A percentile compares a stretch with the other conserved stretches of the same genome.
phyloP scores from a whole-genome alignment of 2,329 filamentous ascomycete genomes.

The Coniosporium tulheliwenetii region DNA sequence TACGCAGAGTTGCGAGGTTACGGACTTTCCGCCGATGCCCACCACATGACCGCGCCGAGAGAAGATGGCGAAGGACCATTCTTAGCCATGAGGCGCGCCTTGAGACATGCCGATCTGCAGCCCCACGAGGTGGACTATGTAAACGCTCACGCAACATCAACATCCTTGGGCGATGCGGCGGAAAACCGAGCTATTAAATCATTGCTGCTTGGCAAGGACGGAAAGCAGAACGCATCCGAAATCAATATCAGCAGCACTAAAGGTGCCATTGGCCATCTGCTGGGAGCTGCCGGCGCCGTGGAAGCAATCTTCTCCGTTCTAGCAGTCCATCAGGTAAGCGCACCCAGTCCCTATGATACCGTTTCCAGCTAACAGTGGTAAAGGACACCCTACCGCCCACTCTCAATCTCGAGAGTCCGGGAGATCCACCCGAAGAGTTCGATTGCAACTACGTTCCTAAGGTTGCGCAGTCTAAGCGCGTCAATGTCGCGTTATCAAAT shows the following conservation, averaged over 20 bases:
- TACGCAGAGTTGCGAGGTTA: constrained; percentile 86
- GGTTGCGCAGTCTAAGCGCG: constrained; percentile 49
- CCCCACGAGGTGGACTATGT: constrained; percentile 72
- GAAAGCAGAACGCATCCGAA: constrained; percentile 41
- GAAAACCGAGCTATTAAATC: constrained; percentile 72
- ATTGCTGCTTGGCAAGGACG: constrained; percentile 60
- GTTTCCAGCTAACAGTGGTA: constrained; percentile 5
- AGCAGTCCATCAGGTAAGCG: constrained; percentile 58
- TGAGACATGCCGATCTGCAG: constrained; percentile 53
- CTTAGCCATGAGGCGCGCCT: constrained; percentile 69
- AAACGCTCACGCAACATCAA: constrained; percentile 91
- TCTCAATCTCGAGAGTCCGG: constrained; percentile 57
- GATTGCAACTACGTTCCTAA: constrained; percentile 76
- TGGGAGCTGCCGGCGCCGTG: constrained; percentile 81
- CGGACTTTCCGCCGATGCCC: constrained; percentile 75
- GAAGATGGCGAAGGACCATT: constrained; percentile 70
- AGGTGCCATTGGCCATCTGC: constrained; percentile 76
- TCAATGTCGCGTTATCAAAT: constrained; percentile 72
- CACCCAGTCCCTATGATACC: neutral
- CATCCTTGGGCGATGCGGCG: constrained; percentile 68
- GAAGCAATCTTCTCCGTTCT: constrained; percentile 78
- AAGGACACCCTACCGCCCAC: constrained; percentile 75
- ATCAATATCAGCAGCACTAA: constrained; percentile 89
- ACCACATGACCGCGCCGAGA: constrained; percentile 85
- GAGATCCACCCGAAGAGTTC: constrained; percentile 43